Percentiles rank a stretch among this genome's conserved stretches.
phyloP scores from a whole-genome alignment of 345 rosid species.

The Crucihimalaya himalaica region DNA sequence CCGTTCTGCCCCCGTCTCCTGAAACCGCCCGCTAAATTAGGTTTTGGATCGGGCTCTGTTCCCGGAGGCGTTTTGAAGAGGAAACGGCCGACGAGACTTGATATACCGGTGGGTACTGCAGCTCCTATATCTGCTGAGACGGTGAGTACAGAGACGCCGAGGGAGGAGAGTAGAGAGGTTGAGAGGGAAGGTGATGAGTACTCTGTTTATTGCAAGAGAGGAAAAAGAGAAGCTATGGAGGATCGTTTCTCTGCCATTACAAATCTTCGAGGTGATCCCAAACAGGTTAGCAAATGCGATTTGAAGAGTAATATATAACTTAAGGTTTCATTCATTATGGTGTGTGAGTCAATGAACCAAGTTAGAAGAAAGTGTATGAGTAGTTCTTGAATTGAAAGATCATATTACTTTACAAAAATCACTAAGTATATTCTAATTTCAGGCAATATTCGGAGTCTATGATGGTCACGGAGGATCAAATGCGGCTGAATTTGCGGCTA shows the following conservation, averaged over 20 bases:
- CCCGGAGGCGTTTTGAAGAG: constrained; percentile 56
- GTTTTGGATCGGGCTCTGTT: constrained; percentile 30
- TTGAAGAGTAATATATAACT: not conserved
- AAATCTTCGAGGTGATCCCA: constrained; percentile 54
- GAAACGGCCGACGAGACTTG: constrained; percentile 73
- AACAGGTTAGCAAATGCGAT: constrained; percentile 51
- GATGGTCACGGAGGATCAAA: constrained; percentile 89
- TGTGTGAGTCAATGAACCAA: not conserved
- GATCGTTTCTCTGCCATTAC: constrained; percentile 74
- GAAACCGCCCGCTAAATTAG: constrained; percentile 44
- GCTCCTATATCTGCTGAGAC: not conserved
- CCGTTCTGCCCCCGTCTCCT: constrained; percentile 59
- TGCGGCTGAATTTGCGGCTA: constrained; percentile 82
- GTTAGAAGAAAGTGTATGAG: not conserved
- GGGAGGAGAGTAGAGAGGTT: constrained; percentile 39
- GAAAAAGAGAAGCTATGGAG: constrained; percentile 83
- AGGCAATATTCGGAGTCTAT: constrained; percentile 82
- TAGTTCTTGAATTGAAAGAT: not conserved
- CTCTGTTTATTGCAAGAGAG: constrained; percentile 78
- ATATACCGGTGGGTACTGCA: constrained; percentile 52
- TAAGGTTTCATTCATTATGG: not conserved
- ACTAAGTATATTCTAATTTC: not conserved
- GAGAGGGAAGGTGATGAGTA: constrained; percentile 64
- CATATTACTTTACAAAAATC: not conserved
- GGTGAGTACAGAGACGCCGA: constrained; percentile 32